Conservation (phyloP, 2,329 filamentous ascomycete species). For the Arthrinium puccinioides region DNA sequence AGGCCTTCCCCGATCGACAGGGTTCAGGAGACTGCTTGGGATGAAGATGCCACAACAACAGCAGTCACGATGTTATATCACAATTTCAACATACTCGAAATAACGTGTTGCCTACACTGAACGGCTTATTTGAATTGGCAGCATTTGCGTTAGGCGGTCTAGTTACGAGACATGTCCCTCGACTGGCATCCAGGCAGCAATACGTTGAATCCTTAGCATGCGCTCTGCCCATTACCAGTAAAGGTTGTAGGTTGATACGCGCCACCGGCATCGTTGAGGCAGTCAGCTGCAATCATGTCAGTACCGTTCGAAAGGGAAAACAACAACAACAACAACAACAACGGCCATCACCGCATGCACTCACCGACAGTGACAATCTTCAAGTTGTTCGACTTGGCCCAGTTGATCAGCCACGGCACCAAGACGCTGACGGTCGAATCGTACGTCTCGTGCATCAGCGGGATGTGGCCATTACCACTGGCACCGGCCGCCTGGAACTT, state of each 20-base stretch:
- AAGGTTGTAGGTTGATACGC: slow-evolving; percentile 33
- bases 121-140: too few relatives aligned
- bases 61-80: too few relatives aligned
- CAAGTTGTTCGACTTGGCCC: slow-evolving; percentile 39
- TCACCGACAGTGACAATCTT: slow-evolving; percentile 43
- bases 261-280: slow-evolving; percentile 31
- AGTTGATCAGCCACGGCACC: slow-evolving; percentile 42
- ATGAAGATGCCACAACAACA: too few relatives aligned
- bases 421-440: slow-evolving; percentile 38
- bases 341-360: slow-evolving; percentile 12
- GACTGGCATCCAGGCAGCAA: too few relatives aligned
- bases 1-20: too few relatives aligned
- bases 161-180: too few relatives aligned
- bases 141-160: too few relatives aligned
- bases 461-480: slow-evolving; percentile 41
- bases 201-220: slow-evolving; percentile 25
- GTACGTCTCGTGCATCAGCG: slow-evolving; percentile 51
- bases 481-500: slow-evolving; percentile 39
- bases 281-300: slow-evolving; percentile 27
- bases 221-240: slow-evolving; percentile 22
- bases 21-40: too few relatives aligned
- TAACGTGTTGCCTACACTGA: too few relatives aligned
- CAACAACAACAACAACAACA: too few relatives aligned
- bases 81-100: too few relatives aligned
- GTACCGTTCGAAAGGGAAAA: too few relatives aligned